A percentile compares a stretch with the other conserved stretches of the same genome.
Evolutionary conservation across 768 basidiomycete species (phyloP).

Genomic region (Mycena latifolia): DNA sequence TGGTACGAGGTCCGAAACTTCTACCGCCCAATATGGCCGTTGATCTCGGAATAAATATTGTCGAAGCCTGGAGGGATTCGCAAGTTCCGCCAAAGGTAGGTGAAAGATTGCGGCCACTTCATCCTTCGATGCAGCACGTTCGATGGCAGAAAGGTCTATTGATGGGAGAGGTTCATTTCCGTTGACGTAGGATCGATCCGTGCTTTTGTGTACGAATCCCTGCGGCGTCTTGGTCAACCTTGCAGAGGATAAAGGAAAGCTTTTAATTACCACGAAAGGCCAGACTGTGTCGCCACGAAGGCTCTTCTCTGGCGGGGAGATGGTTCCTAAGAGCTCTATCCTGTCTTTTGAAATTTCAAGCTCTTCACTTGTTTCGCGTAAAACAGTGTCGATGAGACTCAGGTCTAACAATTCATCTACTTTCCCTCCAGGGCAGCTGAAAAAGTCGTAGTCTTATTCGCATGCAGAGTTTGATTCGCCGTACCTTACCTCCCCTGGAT

Average conservation of each 20-base stretch:
- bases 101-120: constrained; percentile 84
- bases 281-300: constrained; percentile 74
- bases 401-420: constrained; percentile 72
- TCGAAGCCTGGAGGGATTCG: constrained; percentile 62
- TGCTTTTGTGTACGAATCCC: constrained; percentile 47
- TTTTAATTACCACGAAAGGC: constrained; percentile 77
- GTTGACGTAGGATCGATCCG: constrained; percentile 32
- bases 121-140: constrained; percentile 57
- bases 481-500: constrained; percentile 89
- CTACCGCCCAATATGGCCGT: constrained; percentile 74
- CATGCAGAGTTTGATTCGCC: not conserved
- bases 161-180: constrained; percentile 70
- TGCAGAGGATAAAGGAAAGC: not conserved
- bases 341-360: constrained; percentile 70
- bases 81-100: constrained; percentile 68
- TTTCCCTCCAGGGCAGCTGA: constrained; percentile 82
- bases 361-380: constrained; percentile 84
- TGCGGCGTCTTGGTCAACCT: constrained; percentile 22
- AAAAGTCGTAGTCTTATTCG: not conserved
- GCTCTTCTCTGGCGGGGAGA: constrained; percentile 73
- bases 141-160: constrained; percentile 63
- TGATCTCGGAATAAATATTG: constrained; percentile 66
- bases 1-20: constrained; percentile 71
- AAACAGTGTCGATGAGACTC: constrained; percentile 67
- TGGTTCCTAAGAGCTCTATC: constrained; percentile 74